phyloP scores from a whole-genome alignment of 2,329 filamentous ascomycete species.

The Aspergillus amoenus region DNA sequence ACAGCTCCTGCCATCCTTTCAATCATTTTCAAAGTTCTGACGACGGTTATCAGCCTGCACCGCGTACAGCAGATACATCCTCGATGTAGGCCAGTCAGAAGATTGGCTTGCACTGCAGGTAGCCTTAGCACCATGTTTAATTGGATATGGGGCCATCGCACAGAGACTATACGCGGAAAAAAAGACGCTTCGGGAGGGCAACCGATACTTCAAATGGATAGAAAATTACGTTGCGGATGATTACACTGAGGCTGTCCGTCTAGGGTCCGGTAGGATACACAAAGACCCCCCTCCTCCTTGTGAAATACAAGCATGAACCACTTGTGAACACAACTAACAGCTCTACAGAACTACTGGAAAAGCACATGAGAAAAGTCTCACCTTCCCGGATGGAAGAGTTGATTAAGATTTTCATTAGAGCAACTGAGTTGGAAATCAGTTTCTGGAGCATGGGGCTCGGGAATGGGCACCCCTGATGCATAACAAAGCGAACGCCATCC shows the following conservation, averaged over 20 bases:
- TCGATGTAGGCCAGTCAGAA: constrained; percentile 83
- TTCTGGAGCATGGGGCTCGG: constrained; percentile 71
- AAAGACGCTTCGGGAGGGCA: constrained; percentile 61
- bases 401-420: constrained; percentile 79
- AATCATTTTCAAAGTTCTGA: constrained; percentile 4
- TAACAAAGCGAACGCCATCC: background rate
- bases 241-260: constrained; percentile 69
- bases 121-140: constrained; percentile 78
- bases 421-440: constrained; percentile 74
- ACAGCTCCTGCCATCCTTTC: background rate
- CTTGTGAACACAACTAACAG: constrained; percentile 8
- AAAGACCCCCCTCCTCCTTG: background rate
- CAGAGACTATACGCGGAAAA: constrained; percentile 65
- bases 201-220: constrained; percentile 87
- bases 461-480: constrained; percentile 9
- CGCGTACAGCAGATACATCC: constrained; percentile 80
- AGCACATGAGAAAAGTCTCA: constrained; percentile 70
- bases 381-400: constrained; percentile 76
- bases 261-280: constrained; percentile 62
- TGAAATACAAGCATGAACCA: background rate
- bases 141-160: constrained; percentile 85
- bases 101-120: constrained; percentile 87
- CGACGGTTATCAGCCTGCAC: constrained; percentile 58
- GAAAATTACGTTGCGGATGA: constrained; percentile 82
- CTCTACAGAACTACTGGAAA: constrained; percentile 68